Evolutionary conservation across 2,329 filamentous ascomycete species (phyloP), one percentile per base, ranked within the genome.

Genomic region (Penicillium brevicompactum): DNA sequence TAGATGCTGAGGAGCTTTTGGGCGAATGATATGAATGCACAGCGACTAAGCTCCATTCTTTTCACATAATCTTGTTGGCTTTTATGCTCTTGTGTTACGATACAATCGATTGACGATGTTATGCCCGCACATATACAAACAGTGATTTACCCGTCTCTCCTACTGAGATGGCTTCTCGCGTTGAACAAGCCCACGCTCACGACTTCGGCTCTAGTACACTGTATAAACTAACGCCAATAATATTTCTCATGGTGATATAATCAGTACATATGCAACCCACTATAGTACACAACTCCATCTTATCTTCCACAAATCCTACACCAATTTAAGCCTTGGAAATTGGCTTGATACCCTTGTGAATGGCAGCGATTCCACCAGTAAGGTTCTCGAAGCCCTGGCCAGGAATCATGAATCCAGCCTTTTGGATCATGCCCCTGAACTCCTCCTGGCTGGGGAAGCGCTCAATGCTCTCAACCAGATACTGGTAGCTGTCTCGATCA

Each of bases 391-490:
- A 99, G 0, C 90, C 91, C 49, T 85, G 76, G 1, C 89, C 92
- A 1, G 90, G 91, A 42, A 96, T 86, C 60, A 89, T 79, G 70
- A 99, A 99, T 1, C 93, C 93, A 3, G 91, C 93, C 58, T 72
- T 70, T 60, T 74, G 71, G 56, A 77, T 77, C 75, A 77, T 77
- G 32, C 85, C 82, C 61, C 87, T 84, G 70, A 96, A 99, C 63
- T 91, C 86, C 49, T 86, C 82, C 79, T 99, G 95, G 63, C 80
- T 88, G 0, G 94, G 95, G 72, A 97, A 97, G 46, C 84, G 81
- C 76, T 97, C 92, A 74, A 99, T 99, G 74, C 92, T 97, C 82
- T 99, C 94, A 9, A 99, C 94, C 9, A 99, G 82, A 76, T 99
- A 99, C 80, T 99, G 94, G 75, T 99, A 99, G 72, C 91, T 96